Base-by-base conservation (phyloP, 208 protist genomes). In the Acanthamoeba lenticulata region DNA sequence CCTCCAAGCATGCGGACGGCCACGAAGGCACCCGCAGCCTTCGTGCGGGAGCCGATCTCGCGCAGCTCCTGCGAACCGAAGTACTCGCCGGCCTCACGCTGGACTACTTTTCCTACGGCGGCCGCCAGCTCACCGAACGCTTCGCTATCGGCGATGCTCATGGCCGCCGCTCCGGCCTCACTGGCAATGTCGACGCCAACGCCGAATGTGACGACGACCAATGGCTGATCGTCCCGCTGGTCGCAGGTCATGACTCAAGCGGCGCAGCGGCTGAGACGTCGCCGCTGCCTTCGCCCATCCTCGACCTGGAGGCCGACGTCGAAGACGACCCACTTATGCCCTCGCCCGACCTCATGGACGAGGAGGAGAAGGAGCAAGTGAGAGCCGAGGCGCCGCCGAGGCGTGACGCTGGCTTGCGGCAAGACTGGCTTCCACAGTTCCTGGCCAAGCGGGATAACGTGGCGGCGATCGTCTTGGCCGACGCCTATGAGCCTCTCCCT, bases 271-370 rank as follows among this genome's bases (percentile, higher is more conserved):
- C n/a, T n/a, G 77, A 86, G 27, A 15, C 40, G 38, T 79, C 67
- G 15, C 67, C 67, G 15, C 77, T 57, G 44, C 77, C 77, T 1
- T 86, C 77, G 40, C 77, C 77, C 21, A 86, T 86, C 45, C 77
- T 86, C 77, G 57, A 15, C 1, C 13, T 86, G 45, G 77, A 57
- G 32, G 38, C 9, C 36, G 67, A 57, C 49, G 49, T 24, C 9
- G 62, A 86, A 7, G 77, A 86, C 42, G 77, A 86, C 44, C 27
- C 29, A n/a, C 38, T 86, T 4, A 27, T 57, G 74, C 6, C 1
- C 17, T 86, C 77, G 29, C 40, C 40, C 44, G 77, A 86, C 29
- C 45, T 86, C 2, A 86, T 86, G 60, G 60, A 67, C n/a, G 60
- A 67, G 15, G 60, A 67, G n/a, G 60, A 19, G 27, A 24, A 34